phyloP scores from a whole-genome alignment of 345 rosid species.

The Melaleuca alternifolia region DNA sequence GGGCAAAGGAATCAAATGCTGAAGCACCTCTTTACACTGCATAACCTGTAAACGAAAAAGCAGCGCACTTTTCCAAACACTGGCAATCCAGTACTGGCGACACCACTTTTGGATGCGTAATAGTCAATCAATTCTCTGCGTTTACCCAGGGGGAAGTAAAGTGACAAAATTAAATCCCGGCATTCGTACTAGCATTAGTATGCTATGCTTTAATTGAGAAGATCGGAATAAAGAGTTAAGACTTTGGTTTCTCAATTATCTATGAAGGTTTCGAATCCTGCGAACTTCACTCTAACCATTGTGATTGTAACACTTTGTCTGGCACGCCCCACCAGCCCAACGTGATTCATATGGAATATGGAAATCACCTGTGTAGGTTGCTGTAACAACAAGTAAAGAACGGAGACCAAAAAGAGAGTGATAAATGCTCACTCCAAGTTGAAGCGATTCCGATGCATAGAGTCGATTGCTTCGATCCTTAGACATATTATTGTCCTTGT shows the following conservation, averaged over 20 bases:
- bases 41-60: background rate
- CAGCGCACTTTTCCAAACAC: background rate
- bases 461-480: background rate
- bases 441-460: background rate
- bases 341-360: background rate
- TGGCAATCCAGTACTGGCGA: background rate
- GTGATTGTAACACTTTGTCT: background rate
- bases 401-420: background rate
- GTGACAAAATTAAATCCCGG: background rate
- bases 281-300: fast-evolving
- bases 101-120: background rate
- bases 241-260: background rate
- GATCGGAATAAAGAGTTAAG: background rate
- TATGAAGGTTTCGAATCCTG: background rate
- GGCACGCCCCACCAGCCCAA: background rate
- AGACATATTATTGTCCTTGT: background rate
- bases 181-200: fast-evolving
- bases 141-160: background rate
- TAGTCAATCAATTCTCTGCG: background rate
- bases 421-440: background rate
- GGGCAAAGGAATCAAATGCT: background rate
- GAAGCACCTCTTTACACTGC: background rate
- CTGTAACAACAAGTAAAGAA: background rate
- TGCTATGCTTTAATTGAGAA: fast-evolving
- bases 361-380: background rate